Percentiles rank a stretch among this genome's conserved stretches.
phyloP scores from a whole-genome alignment of 2,329 filamentous ascomycete species.

The Acrocalymma vagum region DNA sequence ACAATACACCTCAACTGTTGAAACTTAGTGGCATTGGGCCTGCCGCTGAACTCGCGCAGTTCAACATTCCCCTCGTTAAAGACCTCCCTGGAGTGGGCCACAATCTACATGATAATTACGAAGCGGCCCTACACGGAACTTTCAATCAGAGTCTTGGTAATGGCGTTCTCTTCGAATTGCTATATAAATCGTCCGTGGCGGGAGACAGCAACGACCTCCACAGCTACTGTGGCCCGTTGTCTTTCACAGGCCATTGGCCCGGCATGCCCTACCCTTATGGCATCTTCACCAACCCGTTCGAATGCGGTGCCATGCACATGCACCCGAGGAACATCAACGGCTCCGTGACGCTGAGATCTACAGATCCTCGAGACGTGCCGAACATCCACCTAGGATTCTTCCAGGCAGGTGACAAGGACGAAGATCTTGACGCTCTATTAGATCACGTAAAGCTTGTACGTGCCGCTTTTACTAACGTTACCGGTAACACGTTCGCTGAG shows the following conservation, averaged over 20 bases:
- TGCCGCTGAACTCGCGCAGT: slow-evolving; percentile 58
- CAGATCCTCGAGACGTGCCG: slow-evolving; percentile 69
- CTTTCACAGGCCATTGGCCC: slow-evolving; percentile 63
- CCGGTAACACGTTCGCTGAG: not conserved
- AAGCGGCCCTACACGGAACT: slow-evolving; percentile 52
- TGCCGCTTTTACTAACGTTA: slow-evolving; percentile 45
- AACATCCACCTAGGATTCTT: slow-evolving; percentile 54
- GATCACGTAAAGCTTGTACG: slow-evolving; percentile 65
- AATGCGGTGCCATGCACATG: slow-evolving; percentile 58
- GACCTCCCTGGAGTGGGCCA: slow-evolving; percentile 70
- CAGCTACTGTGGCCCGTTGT: slow-evolving; percentile 52
- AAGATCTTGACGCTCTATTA: slow-evolving; percentile 61
- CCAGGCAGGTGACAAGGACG: slow-evolving; percentile 17
- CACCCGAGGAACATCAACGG: slow-evolving; percentile 70
- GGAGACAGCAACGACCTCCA: slow-evolving; percentile 51
- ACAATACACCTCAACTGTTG: slow-evolving; percentile 68
- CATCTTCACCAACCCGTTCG: slow-evolving; percentile 63
- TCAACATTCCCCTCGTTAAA: slow-evolving; percentile 63
- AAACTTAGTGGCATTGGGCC: slow-evolving; percentile 70
- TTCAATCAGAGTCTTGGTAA: slow-evolving; percentile 53
- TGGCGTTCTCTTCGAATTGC: slow-evolving; percentile 42
- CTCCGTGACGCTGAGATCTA: slow-evolving; percentile 65
- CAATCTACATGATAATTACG: slow-evolving; percentile 71
- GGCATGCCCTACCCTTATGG: slow-evolving; percentile 61
- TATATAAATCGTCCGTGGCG: too few species aligned